Base-by-base conservation (phyloP, 768 basidiomycete genomes). In the Thelephora aurantiotincta region DNA sequence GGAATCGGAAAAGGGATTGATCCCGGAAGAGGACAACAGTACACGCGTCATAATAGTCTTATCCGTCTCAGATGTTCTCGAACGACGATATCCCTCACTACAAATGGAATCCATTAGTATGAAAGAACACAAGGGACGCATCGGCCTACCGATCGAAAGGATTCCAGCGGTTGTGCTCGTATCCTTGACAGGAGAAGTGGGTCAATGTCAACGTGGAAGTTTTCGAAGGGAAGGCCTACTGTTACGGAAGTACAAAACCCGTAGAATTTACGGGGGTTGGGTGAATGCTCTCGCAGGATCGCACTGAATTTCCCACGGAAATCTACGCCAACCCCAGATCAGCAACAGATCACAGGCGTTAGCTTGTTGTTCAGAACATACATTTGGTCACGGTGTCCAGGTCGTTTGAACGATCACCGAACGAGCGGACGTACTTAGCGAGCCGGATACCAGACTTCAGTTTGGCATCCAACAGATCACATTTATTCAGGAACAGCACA, bases 401-500 rank as follows among this genome's bases (percentile, higher is more conserved):
- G 54, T 84, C 80, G 46, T 87, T 87, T 18, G 74, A 65, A 43
- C 82, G 71, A 48, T 79, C 73, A 7, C 73, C 75, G 56, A 80
- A 87, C 43, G 79, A 82, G 43, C 80, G 73, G 26, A 87, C 82
- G 54, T 80, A 82, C 57, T 80, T 78, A 33, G 69, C 63, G 26
- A 87, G 63, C 50, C 70, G 69, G 48, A 82, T 70, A 26, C 84
- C 84, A 1, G 80, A 69, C 16, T 66, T 63, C 11, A 87, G 72
- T 56, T 87, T 87, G 41, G 68, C 55, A 50, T 73, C 74, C 47
- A 88, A 63, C 50, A 87, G 81, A 55, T 87, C 84, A 50, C 80
- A 80, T 59, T 89, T 89, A 65, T 88, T 89, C 46, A 89, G 67
- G 67, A 88, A 89, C 42, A 88, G 68, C 50, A 88, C 80, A 33